phyloP scores from a whole-genome alignment of 208 protist genomes.

The Wallacemonas sp. region DNA sequence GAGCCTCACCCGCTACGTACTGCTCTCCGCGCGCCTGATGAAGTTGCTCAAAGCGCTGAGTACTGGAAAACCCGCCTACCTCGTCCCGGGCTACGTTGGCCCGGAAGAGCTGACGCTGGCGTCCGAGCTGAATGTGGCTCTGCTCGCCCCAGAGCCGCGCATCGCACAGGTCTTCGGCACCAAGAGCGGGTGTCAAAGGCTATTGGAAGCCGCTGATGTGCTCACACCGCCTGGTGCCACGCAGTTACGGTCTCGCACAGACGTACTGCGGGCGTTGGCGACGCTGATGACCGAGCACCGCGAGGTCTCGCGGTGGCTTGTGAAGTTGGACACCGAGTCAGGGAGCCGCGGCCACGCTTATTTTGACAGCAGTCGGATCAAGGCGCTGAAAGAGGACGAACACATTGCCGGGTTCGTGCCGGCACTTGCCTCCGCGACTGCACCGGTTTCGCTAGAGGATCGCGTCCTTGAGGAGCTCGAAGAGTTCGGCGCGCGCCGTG shows the following conservation, averaged over 20 bases:
- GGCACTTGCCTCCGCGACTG: not conserved
- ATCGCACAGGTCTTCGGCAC: constrained; percentile 81
- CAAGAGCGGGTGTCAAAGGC: constrained; percentile 72
- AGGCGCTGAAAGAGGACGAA: constrained; percentile 27
- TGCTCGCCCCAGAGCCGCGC: constrained; percentile 76
- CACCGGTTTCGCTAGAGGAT: constrained; percentile 13
- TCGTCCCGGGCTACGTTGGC: constrained; percentile 85
- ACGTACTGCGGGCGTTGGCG: constrained; percentile 64
- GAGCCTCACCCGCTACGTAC: constrained; percentile 72
- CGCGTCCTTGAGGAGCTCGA: constrained; percentile 62
- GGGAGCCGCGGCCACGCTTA: constrained; percentile 85
- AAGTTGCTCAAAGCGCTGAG: constrained; percentile 72
- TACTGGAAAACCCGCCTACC: constrained; percentile 64
- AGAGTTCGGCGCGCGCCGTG: constrained; percentile 61
- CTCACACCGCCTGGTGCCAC: constrained; percentile 53
- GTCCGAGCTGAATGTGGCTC: constrained; percentile 76
- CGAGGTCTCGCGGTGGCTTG: constrained; percentile 73
- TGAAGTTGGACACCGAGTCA: constrained; percentile 91
- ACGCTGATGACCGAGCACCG: constrained; percentile 71
- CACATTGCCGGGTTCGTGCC: not conserved
- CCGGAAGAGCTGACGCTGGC: constrained; percentile 85
- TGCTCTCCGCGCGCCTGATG: constrained; percentile 77
- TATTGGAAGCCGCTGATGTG: constrained; percentile 81
- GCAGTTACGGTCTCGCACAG: constrained; percentile 48
- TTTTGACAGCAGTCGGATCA: constrained; percentile 82